These are phyloP conservation scores for Colletotrichum camelliae DNA, from an alignment of 2,329 filamentous ascomycete genomes.

Conservation along the genomic window DNA sequence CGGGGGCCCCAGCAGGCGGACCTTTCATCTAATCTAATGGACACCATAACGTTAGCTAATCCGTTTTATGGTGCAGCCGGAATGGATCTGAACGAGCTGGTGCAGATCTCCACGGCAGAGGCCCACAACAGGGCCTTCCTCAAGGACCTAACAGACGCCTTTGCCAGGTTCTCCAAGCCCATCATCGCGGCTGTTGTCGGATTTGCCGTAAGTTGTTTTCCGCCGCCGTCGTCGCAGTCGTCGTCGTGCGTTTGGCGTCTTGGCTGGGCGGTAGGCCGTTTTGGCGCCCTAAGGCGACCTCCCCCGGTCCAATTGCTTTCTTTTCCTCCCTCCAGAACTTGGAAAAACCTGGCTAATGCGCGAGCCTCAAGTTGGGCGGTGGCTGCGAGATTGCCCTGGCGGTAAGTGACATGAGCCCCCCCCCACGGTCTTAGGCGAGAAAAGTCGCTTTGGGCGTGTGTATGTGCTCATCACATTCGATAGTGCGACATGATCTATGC, in stretches of 20 bases:
- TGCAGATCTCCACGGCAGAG: slow-evolving; percentile 26
- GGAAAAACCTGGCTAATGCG: not conserved
- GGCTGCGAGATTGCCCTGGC: slow-evolving; percentile 56
- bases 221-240: not conserved
- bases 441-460: not conserved
- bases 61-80: slow-evolving; percentile 18
- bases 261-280: not conserved
- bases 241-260: not conserved
- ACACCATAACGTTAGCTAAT: not conserved
- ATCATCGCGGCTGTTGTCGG: slow-evolving; percentile 55
- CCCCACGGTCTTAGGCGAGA: not conserved
- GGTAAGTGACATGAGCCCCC: slow-evolving; percentile 28
- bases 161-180: slow-evolving; percentile 47
- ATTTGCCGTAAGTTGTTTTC: slow-evolving; percentile 46
- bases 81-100: slow-evolving; percentile 26
- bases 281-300: not conserved
- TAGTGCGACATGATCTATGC: slow-evolving; percentile 46
- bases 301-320: not conserved
- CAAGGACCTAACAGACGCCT: slow-evolving; percentile 44
- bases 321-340: not conserved
- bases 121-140: slow-evolving; percentile 29
- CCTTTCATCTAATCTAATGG: not conserved
- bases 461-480: not conserved
- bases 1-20: not conserved
- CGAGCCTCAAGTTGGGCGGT: slow-evolving; percentile 44